Evolutionary conservation across 768 basidiomycete species (phyloP).

Genomic region (Rhodosporidiobolus sp.): DNA sequence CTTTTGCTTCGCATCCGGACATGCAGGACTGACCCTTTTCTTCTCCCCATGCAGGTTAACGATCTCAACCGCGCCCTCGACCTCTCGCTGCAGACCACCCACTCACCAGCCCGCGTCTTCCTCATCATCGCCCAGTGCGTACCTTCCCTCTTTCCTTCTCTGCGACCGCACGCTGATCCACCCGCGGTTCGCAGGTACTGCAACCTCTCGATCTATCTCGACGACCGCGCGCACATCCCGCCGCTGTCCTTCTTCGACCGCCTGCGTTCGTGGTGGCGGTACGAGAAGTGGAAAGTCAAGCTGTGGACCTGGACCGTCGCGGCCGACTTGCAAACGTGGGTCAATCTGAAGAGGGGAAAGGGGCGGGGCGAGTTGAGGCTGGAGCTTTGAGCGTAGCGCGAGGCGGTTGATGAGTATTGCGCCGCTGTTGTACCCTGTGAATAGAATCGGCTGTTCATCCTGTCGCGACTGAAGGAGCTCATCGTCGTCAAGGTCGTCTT

Average conservation of each 20-base stretch:
- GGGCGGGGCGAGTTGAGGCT: conserved; percentile 5
- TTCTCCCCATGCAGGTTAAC: conserved; percentile 23
- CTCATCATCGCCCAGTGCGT: conserved; percentile 51
- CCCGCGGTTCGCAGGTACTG: conserved; percentile 23
- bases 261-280: conserved; percentile 44
- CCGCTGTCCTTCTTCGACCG: conserved; percentile 23
- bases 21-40: not conserved
- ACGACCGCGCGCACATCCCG: conserved; percentile 20
- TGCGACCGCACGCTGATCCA: not conserved
- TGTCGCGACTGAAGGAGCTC: too few relatives aligned
- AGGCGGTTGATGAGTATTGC: not conserved
- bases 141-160: not conserved
- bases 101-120: conserved; percentile 72
- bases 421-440: too few relatives aligned
- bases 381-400: not conserved
- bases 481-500: not conserved
- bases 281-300: conserved; percentile 35
- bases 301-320: conserved; percentile 4
- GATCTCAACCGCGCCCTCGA: conserved; percentile 42
- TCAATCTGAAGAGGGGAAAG: conserved; percentile 40
- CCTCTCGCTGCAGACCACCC: conserved; percentile 74
- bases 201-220: conserved; percentile 34
- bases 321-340: conserved; percentile 44
- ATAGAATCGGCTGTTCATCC: too few relatives aligned
- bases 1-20: too few relatives aligned